These are phyloP conservation scores for Setaria italica DNA, from an alignment of 202 grass and related monocot genomes.

Conservation along the genomic window DNA sequence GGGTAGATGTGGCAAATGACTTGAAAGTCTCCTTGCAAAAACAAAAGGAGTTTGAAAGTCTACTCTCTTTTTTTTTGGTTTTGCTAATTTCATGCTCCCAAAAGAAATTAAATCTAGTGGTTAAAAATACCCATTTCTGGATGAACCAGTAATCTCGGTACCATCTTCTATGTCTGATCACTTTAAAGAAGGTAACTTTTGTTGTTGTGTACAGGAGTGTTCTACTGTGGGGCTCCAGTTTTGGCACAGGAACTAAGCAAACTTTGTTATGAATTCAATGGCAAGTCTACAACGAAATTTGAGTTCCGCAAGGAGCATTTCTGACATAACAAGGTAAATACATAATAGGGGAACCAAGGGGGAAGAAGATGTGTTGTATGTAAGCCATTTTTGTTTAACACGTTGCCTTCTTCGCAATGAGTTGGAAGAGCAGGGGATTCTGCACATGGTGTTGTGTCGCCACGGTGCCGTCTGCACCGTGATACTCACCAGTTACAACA, in stretches of 20 bases:
- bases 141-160: conserved; percentile 10
- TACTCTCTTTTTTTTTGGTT: background rate
- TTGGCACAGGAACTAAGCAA: conserved; percentile 81
- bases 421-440: conserved; percentile 36
- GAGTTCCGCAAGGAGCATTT: conserved; percentile 98
- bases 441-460: background rate
- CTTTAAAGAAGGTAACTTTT: conserved; percentile 46
- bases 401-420: conserved; percentile 13
- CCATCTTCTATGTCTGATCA: conserved; percentile 27
- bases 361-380: conserved; percentile 28
- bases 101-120: background rate
- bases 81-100: background rate
- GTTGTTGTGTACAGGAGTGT: conserved; percentile 66
- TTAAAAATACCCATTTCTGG: conserved; percentile 11
- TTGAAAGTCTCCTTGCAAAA: background rate
- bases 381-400: conserved; percentile 41
- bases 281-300: conserved; percentile 72
- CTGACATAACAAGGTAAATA: conserved; percentile 54
- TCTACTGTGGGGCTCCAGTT: conserved; percentile 86
- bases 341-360: conserved; percentile 2
- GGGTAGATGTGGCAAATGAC: background rate
- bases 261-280: conserved; percentile 83
- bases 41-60: background rate
- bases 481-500: background rate
- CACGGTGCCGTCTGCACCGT: background rate